Base-by-base conservation (phyloP, 345 rosid genomes). In the Eucalyptus melliodora region DNA sequence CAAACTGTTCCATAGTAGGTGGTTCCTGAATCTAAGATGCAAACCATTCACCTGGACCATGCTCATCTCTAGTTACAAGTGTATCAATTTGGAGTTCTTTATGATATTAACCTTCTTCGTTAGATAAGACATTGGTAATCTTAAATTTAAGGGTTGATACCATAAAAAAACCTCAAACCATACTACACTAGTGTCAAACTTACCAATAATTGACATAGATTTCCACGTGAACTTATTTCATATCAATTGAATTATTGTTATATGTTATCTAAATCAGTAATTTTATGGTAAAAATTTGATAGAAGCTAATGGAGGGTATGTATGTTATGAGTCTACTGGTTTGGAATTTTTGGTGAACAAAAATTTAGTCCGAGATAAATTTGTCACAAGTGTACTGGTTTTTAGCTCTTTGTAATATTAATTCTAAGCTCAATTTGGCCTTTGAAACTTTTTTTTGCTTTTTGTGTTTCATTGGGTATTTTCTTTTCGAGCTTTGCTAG, bases 241-340 rank as follows among this genome's bases (percentile, higher is more conserved):
- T 19, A 53, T 53, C 59, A 53, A 53, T 53, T 53, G 11, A 53
- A 53, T 53, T 53, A 53, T 53, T 56, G 30, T 23, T 24, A 24
- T 24, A 0, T 10, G 6, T 23, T 24, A 24, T 56, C 0, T 0
- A 56, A 0, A 6, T 24, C 0, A 56, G 2, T 24, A 56, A 56
- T 56, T 24, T 56, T 24, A 24, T 23, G 2, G 5, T 24, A 56
- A 24, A 56, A 24, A 9, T 4, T 56, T 56, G 62, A 56, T 10
- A 56, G 13, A 56, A 56, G 30, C 14, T 56, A 56, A 56, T 9
- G 1, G 27, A 56, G 27, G 62, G 27, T 56, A 56, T 23, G 4
- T 56, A 56, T 56, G 62, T 23, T 24, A 56, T 24, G 27, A 56
- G 30, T 56, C 12, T 56, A 24, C 0, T 24, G 6, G 13, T 56